Evolutionary conservation across 2,329 filamentous ascomycete genomes (phyloP).

Genomic region (Neoarthrinium moseri): DNA sequence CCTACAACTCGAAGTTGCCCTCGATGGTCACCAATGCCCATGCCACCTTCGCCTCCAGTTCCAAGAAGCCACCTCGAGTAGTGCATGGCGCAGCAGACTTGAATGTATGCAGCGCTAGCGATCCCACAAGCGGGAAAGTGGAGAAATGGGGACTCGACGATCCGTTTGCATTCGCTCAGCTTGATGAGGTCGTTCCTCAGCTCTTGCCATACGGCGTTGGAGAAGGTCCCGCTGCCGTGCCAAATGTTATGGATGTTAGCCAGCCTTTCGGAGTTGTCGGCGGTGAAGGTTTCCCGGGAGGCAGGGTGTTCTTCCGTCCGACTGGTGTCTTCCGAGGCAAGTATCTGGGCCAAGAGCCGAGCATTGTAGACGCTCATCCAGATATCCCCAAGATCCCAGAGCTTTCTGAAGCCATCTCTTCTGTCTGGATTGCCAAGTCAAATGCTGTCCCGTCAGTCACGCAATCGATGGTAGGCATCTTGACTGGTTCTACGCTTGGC

Average conservation of each 20-base stretch:
- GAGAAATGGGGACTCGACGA: constrained; percentile 82
- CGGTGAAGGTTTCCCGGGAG: constrained; percentile 83
- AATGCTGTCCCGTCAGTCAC: constrained; percentile 68
- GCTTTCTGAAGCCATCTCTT: constrained; percentile 68
- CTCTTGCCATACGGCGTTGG: constrained; percentile 76
- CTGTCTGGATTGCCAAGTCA: constrained; percentile 89
- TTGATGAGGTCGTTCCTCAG: constrained; percentile 73
- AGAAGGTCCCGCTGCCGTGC: constrained; percentile 72
- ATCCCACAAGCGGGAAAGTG: constrained; percentile 72
- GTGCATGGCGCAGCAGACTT: constrained; percentile 81
- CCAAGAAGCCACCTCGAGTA: constrained; percentile 73
- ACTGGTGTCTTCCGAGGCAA: constrained; percentile 73
- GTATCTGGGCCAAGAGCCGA: constrained; percentile 64
- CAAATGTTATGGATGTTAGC: constrained; percentile 90
- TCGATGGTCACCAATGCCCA: constrained; percentile 79
- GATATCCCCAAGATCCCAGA: constrained; percentile 77
- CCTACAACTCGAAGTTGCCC: constrained; percentile 81
- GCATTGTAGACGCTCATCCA: constrained; percentile 59
- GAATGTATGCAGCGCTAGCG: constrained; percentile 76
- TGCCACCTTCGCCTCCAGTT: constrained; percentile 66
- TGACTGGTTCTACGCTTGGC: constrained; percentile 81
- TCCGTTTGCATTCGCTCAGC: constrained; percentile 71
- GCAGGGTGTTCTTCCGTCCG: constrained; percentile 75
- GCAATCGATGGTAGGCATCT: constrained; percentile 74
- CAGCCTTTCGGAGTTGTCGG: constrained; percentile 80